Conservation (phyloP, 2,329 filamentous ascomycete species). For the Malbranchea zuffiana region DNA sequence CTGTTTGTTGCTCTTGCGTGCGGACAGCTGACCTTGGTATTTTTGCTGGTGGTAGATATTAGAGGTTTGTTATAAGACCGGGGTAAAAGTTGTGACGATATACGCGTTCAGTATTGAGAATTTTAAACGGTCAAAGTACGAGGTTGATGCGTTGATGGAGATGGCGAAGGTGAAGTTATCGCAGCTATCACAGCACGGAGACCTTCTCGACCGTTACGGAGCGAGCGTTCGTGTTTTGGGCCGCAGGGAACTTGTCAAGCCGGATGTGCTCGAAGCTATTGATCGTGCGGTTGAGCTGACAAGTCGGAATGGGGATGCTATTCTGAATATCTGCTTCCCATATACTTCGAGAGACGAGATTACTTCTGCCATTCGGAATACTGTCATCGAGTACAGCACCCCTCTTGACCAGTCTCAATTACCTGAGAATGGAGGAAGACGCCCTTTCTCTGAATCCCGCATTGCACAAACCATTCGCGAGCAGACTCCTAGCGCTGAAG, state of each 20-base stretch:
- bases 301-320: slow-evolving; percentile 66
- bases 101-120: slow-evolving; percentile 99
- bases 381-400: slow-evolving; percentile 74
- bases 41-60: slow-evolving; percentile 52
- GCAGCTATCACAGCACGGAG: slow-evolving; percentile 85
- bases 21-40: not conserved
- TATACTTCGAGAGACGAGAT: slow-evolving; percentile 96
- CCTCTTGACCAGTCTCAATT: slow-evolving; percentile 45
- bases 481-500: slow-evolving; percentile 44
- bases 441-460: slow-evolving; percentile 74
- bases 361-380: slow-evolving; percentile 74
- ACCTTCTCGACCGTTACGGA: slow-evolving; percentile 84
- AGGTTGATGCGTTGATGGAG: slow-evolving; percentile 94
- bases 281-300: slow-evolving; percentile 80
- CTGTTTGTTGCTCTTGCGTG: not conserved
- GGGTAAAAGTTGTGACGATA: slow-evolving; percentile 91
- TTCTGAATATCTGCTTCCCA: slow-evolving; percentile 92
- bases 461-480: slow-evolving; percentile 78
- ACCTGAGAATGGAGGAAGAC: slow-evolving; percentile 35
- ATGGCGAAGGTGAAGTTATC: slow-evolving; percentile 92
- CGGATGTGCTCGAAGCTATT: slow-evolving; percentile 79
- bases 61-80: slow-evolving; percentile 95
- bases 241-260: slow-evolving; percentile 69
- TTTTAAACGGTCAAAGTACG: slow-evolving; percentile 92
- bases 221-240: slow-evolving; percentile 78